Conservation (phyloP, 2,329 filamentous ascomycete genomes). For the Hyphodiscus sp. region DNA sequence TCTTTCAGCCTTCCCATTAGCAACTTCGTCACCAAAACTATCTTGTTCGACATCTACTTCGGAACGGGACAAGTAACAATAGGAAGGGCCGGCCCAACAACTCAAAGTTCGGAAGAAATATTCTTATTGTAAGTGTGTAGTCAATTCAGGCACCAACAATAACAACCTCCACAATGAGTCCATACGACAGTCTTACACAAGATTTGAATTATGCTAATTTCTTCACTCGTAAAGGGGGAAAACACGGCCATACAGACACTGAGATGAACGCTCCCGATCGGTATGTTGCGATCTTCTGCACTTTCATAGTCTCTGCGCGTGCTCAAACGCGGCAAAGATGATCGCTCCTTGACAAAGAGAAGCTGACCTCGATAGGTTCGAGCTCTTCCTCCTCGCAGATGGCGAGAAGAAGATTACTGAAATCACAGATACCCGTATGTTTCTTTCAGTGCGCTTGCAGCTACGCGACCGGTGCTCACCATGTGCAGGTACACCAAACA, state of each 20-base stretch:
- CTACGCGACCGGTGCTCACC: slow-evolving; percentile 2
- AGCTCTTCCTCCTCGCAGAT: slow-evolving; percentile 80
- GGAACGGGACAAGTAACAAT: not conserved
- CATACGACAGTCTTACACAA: not conserved
- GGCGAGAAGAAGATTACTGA: slow-evolving; percentile 93
- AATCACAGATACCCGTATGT: slow-evolving; percentile 80
- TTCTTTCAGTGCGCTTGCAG: not conserved
- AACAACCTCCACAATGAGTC: not conserved
- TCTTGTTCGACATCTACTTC: not conserved
- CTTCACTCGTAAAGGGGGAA: not conserved
- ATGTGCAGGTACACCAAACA: slow-evolving; percentile 74
- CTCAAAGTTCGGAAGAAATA: not conserved
- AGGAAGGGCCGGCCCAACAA: not conserved
- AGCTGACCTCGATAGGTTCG: slow-evolving; percentile 57
- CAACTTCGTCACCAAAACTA: not conserved
- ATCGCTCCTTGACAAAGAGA: not conserved
- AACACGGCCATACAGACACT: not conserved
- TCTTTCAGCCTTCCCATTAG: not conserved
- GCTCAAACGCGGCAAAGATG: not conserved
- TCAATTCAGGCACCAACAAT: not conserved
- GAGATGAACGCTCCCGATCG: slow-evolving; percentile 48
- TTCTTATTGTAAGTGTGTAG: not conserved
- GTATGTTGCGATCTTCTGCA: slow-evolving; percentile 31
- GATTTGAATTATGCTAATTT: not conserved
- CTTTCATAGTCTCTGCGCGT: not conserved